Conservation (phyloP, 1,284 basidiomycete species). For the Sparassis latifolia region DNA sequence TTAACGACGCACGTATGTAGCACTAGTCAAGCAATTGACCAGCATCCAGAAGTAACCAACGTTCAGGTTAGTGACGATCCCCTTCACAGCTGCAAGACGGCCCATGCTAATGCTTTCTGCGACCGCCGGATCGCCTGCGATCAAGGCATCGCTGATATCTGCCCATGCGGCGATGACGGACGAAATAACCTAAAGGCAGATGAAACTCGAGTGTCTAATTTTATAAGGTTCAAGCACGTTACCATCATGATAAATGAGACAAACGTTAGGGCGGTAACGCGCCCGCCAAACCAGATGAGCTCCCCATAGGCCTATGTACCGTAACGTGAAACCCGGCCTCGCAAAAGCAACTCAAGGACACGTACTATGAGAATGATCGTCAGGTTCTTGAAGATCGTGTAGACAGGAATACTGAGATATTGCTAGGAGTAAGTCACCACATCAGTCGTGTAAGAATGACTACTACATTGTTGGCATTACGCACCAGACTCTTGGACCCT, state of each 20-base stretch:
- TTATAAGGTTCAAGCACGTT: slow-evolving; percentile 12
- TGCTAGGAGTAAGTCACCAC: slow-evolving; percentile 46
- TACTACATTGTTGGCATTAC: slow-evolving; percentile 21
- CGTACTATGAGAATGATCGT: slow-evolving; percentile 96
- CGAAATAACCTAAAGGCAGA: slow-evolving; percentile 67
- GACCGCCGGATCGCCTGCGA: slow-evolving; percentile 36
- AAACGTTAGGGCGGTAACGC: slow-evolving; percentile 83
- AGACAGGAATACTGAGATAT: slow-evolving; percentile 89
- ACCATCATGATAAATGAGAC: slow-evolving; percentile 94
- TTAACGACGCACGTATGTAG: slow-evolving; percentile 72
- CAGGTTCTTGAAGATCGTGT: slow-evolving; percentile 99
- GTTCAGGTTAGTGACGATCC: slow-evolving; percentile 56
- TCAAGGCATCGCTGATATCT: slow-evolving; percentile 63
- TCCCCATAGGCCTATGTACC: slow-evolving; percentile 84
- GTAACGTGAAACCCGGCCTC: no score
- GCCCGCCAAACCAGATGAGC: slow-evolving; percentile 93
- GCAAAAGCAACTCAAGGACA: neutral
- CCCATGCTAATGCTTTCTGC: slow-evolving; percentile 30
- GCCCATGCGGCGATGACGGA: slow-evolving; percentile 95
- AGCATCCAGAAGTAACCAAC: slow-evolving; percentile 97
- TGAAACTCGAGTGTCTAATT: neutral
- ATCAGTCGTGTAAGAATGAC: neutral
- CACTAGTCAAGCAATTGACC: slow-evolving; percentile 86
- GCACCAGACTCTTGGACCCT: slow-evolving; percentile 91
- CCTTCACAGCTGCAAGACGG: slow-evolving; percentile 35